These are phyloP conservation scores for Neonectria sp. DNA, from an alignment of 2,329 filamentous ascomycete genomes.

Conservation along the genomic window DNA sequence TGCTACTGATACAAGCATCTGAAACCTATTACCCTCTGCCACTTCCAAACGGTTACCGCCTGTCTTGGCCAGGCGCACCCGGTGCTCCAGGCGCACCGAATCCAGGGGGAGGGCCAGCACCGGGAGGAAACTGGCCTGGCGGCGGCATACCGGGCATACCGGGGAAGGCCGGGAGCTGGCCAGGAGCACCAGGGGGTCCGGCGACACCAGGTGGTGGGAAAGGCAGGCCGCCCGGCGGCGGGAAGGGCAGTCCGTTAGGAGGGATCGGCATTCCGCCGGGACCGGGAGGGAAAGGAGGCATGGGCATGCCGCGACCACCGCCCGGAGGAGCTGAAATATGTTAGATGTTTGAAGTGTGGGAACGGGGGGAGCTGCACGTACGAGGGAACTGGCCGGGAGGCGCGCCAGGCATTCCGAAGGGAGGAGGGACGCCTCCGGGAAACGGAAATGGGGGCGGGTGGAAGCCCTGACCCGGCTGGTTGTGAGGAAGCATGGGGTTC, in stretches of 20 bases:
- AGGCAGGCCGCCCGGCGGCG: conserved; percentile 45
- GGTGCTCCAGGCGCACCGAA: conserved; percentile 54
- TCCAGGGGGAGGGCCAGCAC: conserved; percentile 51
- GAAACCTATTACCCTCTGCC: conserved; percentile 24
- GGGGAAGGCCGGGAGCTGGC: conserved; percentile 50
- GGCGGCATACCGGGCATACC: conserved; percentile 57
- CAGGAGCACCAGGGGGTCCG: conserved; percentile 45
- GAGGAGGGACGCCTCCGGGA: conserved; percentile 73
- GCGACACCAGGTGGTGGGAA: conserved; percentile 58
- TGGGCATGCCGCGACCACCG: conserved; percentile 66
- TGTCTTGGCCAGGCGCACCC: conserved; percentile 57
- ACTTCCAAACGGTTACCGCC: conserved; percentile 49
- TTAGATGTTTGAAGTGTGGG: conserved; percentile 24
- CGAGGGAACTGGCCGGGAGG: conserved; percentile 62
- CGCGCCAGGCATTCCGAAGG: conserved; percentile 67
- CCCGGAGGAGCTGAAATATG: conserved; percentile 60
- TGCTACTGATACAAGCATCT: conserved; percentile 43
- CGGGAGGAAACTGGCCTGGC: conserved; percentile 60
- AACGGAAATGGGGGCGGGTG: conserved; percentile 74
- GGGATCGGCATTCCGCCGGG: conserved; percentile 61
- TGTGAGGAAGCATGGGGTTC: conserved; percentile 86
- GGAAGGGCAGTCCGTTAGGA: conserved; percentile 57
- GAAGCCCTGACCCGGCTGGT: conserved; percentile 71
- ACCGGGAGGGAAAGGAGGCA: conserved; percentile 61
- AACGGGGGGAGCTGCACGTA: conserved; percentile 56